Evolutionary conservation across 2,329 filamentous ascomycete genomes (phyloP), one percentile per base, ranked within the genome.

Genomic region (Ceratocystis diversiconidia): DNA sequence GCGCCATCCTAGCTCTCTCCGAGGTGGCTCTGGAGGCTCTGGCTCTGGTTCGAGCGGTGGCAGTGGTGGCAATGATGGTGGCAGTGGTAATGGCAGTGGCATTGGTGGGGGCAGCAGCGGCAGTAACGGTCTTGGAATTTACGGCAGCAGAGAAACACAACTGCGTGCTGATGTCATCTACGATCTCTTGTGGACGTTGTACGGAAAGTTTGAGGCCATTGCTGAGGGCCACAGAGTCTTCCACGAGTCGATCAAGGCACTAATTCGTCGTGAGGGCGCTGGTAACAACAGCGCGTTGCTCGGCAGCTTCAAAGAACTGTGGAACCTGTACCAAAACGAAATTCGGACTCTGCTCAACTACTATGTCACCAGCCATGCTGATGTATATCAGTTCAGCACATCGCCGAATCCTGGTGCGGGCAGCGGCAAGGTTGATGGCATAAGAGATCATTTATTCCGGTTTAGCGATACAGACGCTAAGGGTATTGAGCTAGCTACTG

Each of bases 251-350:
- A 87, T 96, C 72, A 87, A 87, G 69, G 89, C 89, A 0, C 89
- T 99, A 67, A 85, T 92, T 64, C 85, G 87, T 68, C 85, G 95
- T 62, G 92, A 97, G 72, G 88, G 88, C 3, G 79, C 79, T 17
- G 75, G 85, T 74, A 78, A 87, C 78, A 77, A 84, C 70, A 81
- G 78, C 50, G 81, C 83, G 0, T 80, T 97, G 62, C 86, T 90
- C 5, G 86, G 90, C 65, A 91, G 91, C 65, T 99, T 99, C 76
- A 94, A 92, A 72, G 94, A 97, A 76, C 78, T 99, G 50, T 99
- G 95, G 95, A 96, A 96, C 73, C 79, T 99, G 6, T 92, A 96
- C 72, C 94, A 99, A 73, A 97, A 95, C 75, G 94, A 99, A 79
- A 97, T 99, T 70, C 85, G 92, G 52, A 95, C 92, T 4, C 78